Evolutionary conservation across 23 red algal species (phyloP), one percentile per base, ranked within the genome.

Genomic region (Gracilaria caudata): DNA sequence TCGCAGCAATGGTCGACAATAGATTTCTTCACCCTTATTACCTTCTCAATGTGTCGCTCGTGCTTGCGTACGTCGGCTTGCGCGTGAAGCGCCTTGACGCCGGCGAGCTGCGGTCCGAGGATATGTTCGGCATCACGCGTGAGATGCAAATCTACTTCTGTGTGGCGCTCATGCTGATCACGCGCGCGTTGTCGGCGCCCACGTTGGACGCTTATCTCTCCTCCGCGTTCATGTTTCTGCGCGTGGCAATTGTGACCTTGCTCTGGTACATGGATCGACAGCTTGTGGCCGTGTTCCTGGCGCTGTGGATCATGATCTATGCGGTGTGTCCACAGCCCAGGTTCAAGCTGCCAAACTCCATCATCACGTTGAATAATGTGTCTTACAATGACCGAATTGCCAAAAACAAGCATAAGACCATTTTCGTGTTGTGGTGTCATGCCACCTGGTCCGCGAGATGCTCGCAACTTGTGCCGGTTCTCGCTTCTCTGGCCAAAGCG

Each of bases 401-500:
- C 26, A 68, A 73, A 2, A 90, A 74, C 64, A 74, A 78, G 24
- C 58, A 90, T 68, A 77, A 87, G 29, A 87, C 71, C 46, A 66
- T 95, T 36, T 77, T 77, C 64, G 70, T 91, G 25, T 29, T 95
- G 39, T 88, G 84, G 93, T 82, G 80, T 33, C 86, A 95, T 43
- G 93, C 93, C 12, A 44, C 93, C 3, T 95, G 93, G 93, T 95
- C 93, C 4, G 58, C 93, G 21, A 68, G 82, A n/a, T 95, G 93
- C 44, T 90, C 93, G 23, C 84, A 89, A 45, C 93, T 95, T 10
- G 86, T 86, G 29, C 93, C 93, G 1, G 63, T 95, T 30, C 79
- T 95, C 17, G 84, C 76, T 19, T 51, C 44, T n/a, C 82, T 95
- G 20, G 93, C 79, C 30, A 84, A 75, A 0, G 30, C 58, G 9